Conservation (phyloP, 345 rosid genomes). For the Brassica carinata region DNA sequence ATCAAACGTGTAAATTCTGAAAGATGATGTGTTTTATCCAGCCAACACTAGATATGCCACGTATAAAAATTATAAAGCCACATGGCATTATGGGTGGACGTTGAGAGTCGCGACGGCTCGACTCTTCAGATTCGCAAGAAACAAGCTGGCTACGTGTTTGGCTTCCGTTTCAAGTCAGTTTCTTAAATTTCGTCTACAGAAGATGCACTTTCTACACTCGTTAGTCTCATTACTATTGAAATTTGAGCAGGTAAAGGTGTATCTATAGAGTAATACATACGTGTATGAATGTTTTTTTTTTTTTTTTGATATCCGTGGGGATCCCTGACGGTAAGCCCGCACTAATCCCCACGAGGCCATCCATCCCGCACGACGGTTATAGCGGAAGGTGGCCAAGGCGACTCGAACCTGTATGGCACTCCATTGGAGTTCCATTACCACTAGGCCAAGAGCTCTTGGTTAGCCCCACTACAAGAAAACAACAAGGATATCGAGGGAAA, state of each 20-base stretch:
- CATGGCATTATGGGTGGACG: slow-evolving; percentile 31
- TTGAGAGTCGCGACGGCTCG: slow-evolving; percentile 11
- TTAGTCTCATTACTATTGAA: background rate
- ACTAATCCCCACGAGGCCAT: no score
- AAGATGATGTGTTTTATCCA: slow-evolving; percentile 15
- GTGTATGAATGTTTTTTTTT: background rate
- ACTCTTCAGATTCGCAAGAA: slow-evolving; percentile 6
- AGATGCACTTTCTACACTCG: background rate
- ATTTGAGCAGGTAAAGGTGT: background rate
- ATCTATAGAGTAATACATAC: background rate
- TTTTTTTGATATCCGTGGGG: no score
- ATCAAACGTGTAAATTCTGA: slow-evolving; percentile 9
- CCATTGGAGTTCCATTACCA: no score
- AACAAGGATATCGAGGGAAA: no score
- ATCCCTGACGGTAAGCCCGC: no score
- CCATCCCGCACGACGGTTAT: no score
- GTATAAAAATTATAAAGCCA: background rate
- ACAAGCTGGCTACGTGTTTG: background rate
- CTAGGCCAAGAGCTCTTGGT: no score
- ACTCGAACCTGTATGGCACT: no score
- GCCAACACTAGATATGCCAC: slow-evolving; percentile 19
- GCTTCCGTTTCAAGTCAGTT: background rate
- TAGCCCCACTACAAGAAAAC: no score
- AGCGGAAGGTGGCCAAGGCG: no score
- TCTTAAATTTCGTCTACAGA: background rate